phyloP scores from a whole-genome alignment of 768 basidiomycete species.

The Boletus fagicola region DNA sequence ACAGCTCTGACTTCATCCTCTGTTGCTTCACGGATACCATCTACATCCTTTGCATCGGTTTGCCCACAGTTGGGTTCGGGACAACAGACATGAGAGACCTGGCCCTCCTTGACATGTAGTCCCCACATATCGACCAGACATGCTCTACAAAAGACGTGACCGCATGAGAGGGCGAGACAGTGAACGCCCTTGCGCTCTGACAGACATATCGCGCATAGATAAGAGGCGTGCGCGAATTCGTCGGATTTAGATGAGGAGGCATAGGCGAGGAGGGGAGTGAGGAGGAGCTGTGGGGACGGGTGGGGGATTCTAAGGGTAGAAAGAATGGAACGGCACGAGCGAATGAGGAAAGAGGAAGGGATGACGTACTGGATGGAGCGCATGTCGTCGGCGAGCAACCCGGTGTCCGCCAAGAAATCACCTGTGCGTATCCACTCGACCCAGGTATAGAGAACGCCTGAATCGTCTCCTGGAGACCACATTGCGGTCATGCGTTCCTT shows the following conservation, averaged over 20 bases:
- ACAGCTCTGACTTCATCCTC: slow-evolving; percentile 75
- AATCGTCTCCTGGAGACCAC: slow-evolving; percentile 51
- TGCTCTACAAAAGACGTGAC: slow-evolving; percentile 79
- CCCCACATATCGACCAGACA: slow-evolving; percentile 84
- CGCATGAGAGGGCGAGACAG: slow-evolving; percentile 68
- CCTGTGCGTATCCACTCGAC: slow-evolving; percentile 69
- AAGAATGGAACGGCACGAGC: slow-evolving; percentile 6
- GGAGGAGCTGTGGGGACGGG: slow-evolving; percentile 53
- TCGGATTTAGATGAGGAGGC: slow-evolving; percentile 46
- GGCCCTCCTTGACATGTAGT: slow-evolving; percentile 77
- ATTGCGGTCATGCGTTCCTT: slow-evolving; percentile 43
- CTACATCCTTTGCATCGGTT: slow-evolving; percentile 21
- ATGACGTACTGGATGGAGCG: slow-evolving; percentile 30
- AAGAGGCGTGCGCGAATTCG: slow-evolving; percentile 62
- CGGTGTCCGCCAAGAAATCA: slow-evolving; percentile 53
- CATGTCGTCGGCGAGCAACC: slow-evolving; percentile 35
- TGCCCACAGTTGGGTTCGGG: slow-evolving; percentile 82
- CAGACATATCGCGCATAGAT: slow-evolving; percentile 77
- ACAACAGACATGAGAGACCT: slow-evolving; percentile 72
- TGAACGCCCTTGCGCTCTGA: slow-evolving; percentile 69
- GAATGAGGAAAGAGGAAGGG: slow-evolving; percentile 30
- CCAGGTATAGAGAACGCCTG: slow-evolving; percentile 66
- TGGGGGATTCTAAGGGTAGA: slow-evolving; percentile 42
- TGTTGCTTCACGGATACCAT: slow-evolving; percentile 45
- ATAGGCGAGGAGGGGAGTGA: slow-evolving; percentile 46